Base-by-base conservation (phyloP, 2,329 filamentous ascomycete genomes). In the Dryadomyces quercivorus region DNA sequence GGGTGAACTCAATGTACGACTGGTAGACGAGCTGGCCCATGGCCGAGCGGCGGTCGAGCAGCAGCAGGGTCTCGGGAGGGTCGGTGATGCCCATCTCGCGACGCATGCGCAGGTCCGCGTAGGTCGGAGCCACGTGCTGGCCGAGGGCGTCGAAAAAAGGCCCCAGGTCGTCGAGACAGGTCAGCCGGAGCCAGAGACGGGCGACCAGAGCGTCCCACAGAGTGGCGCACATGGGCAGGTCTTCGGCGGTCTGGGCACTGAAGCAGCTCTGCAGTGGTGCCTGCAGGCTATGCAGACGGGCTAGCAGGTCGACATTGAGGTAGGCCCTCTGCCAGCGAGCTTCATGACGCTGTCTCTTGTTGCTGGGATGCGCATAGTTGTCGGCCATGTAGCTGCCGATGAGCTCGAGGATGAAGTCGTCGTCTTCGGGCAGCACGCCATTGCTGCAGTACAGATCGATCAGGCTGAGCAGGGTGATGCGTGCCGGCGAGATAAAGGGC, bases 141-240 rank as follows among this genome's bases (percentile, higher is more conserved):
- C 72, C 69, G 16, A 86, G 74, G 21, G 72, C 71, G 34, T 78
- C 76, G 63, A 95, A 88, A 66, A 95, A 92, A 2, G 75, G 73
- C 63, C 91, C 82, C n/a, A 97, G 70, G 0, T 83, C 80, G 69
- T 97, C 81, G 12, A 94, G 77, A 20, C 86, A 92, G 64, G 91
- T 82, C 60, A 97, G 81, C 16, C 77, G 76, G 53, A 59, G 38
- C 92, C 93, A 97, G 22, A 97, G 72, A 59, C 83, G 85, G 54
- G 81, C 79, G 13, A 97, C 76, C 55, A 96, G 88, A 2, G 86
- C 72, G 64, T 97, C 90, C 82, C 91, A 93, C n/a, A 96, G 70
- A 34, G 59, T 59, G 4, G 36, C 52, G 20, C 51, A 49, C 21
- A 54, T 49, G 21, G 55, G 57, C 45, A 50, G 18, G 2, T 89